phyloP scores from a whole-genome alignment of 2,329 filamentous ascomycete genomes.

The Exserohilum turcica region DNA sequence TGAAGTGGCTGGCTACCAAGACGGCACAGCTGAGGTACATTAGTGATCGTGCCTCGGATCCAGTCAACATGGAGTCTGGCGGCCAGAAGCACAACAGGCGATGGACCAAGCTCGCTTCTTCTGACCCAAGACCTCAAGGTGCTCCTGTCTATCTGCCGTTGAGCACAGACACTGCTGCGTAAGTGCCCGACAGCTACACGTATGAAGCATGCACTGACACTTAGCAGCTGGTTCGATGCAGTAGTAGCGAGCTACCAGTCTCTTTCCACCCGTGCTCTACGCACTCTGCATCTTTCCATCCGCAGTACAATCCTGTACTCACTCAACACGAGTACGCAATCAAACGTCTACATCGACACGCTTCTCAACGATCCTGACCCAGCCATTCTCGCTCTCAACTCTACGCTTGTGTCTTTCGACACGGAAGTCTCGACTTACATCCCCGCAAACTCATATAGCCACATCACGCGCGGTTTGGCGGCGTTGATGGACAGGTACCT shows the following conservation, averaged over 20 bases:
- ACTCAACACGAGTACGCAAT: conserved; percentile 61
- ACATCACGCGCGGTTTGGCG: conserved; percentile 77
- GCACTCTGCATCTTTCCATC: conserved; percentile 87
- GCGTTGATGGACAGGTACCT: conserved; percentile 80
- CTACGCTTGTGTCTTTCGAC: conserved; percentile 84
- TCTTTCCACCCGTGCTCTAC: conserved; percentile 76
- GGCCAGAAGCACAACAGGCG: conserved; percentile 66
- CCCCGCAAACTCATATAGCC: conserved; percentile 68
- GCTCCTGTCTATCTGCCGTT: conserved; percentile 82
- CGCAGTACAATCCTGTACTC: conserved; percentile 85
- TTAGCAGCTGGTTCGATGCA: conserved; percentile 75
- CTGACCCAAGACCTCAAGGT: conserved; percentile 58
- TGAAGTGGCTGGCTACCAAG: conserved; percentile 94
- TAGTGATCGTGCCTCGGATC: conserved; percentile 72
- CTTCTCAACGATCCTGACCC: conserved; percentile 79
- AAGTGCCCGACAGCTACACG: conserved; percentile 45
- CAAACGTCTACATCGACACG: conserved; percentile 59
- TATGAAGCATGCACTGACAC: conserved; percentile 13
- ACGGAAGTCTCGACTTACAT: conserved; percentile 78
- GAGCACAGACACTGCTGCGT: conserved; percentile 81
- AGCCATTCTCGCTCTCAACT: conserved; percentile 80
- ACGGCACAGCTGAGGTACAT: conserved; percentile 82
- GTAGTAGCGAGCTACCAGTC: conserved; percentile 83
- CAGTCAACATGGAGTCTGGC: conserved; percentile 54
- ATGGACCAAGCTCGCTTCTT: conserved; percentile 76